phyloP scores from a whole-genome alignment of 352 stramenopile genomes.

The Pythium folliculosum region DNA sequence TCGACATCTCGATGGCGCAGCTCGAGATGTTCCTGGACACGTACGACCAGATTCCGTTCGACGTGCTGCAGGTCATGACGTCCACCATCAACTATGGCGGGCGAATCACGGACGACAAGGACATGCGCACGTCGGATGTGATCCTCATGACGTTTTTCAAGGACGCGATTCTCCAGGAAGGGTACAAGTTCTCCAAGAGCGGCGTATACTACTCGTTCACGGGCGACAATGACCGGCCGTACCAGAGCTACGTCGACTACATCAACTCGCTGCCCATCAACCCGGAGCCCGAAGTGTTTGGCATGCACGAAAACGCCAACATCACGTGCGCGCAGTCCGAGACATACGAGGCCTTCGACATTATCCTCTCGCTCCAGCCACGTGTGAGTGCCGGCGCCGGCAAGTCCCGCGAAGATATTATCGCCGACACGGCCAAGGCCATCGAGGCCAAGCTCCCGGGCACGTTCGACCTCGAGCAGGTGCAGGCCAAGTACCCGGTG shows the following conservation, averaged over 20 bases:
- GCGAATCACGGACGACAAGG: constrained; percentile 94
- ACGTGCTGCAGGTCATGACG: constrained; percentile 92
- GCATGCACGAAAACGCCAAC: constrained; percentile 95
- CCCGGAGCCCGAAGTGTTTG: constrained; percentile 91
- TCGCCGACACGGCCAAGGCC: constrained; percentile 65
- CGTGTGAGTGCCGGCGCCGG: constrained; percentile 63
- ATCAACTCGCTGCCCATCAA: constrained; percentile 93
- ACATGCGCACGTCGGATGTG: constrained; percentile 90
- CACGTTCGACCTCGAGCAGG: constrained; percentile 79
- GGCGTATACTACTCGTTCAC: constrained; percentile 89
- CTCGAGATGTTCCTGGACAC: constrained; percentile 89
- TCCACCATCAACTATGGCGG: constrained; percentile 95
- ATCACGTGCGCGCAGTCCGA: constrained; percentile 93
- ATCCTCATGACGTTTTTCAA: constrained; percentile 92
- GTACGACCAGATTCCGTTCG: constrained; percentile 84
- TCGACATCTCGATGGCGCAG: constrained; percentile 88
- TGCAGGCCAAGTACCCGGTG: constrained; percentile 86
- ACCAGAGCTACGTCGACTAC: constrained; percentile 91
- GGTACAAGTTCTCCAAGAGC: constrained; percentile 75
- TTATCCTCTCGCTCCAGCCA: constrained; percentile 83
- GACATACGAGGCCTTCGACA: constrained; percentile 88
- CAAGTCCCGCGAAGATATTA: constrained; percentile 79
- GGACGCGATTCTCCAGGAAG: constrained; percentile 70
- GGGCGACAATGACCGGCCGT: constrained; percentile 64
- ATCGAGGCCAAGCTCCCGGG: constrained; percentile 67